Base-by-base conservation (phyloP, 2,329 filamentous ascomycete species). In the Aspergillus pseudotamarii region DNA sequence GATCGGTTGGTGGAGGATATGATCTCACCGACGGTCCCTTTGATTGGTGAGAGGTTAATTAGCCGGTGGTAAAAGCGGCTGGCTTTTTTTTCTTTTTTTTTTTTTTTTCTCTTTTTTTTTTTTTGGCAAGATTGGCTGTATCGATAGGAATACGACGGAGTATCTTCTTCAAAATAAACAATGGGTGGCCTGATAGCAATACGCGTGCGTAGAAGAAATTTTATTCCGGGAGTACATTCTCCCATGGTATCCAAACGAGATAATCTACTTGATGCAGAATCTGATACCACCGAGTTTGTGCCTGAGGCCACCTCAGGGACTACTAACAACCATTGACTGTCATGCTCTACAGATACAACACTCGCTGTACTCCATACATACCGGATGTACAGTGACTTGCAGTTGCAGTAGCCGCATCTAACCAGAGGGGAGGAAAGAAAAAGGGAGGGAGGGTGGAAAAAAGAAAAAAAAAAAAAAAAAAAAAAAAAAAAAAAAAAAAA, bases 11-110 rank as follows among this genome's bases (percentile, higher is more conserved):
- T 55, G 51, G 51, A 55, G 21, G 32, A 12, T 55, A 60, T 60
- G 58, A 60, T 55, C 58, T 60, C 58, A 60, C 48, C 58, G n/a
- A 19, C 16, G 11, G 23, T 11, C 11, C 12, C 3, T 30, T 14
- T 61, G 53, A 61, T 61, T 61, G 59, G 59, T 43, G 23, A n/a
- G 21, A 34, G 14, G 12, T 38, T 43, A 48, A 46, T 60, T 60
- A 38, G 59, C 28, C 53, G 32, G 54, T 38, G 59, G 48, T 57
- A 51, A 57, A 48, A 48, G 51, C 51, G 59, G 43, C 54, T 57
- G 45, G 21, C 51, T 14, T 51, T 30, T 59, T 48, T 58, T 6
- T 11, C 4, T 53, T 46, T 55, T 60, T 32, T 60, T 32, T 21
- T 21, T 32, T 60, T 12, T 28, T 11, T 46, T 19, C 1, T 1